Evolutionary conservation across 2,329 filamentous ascomycete species (phyloP).

Genomic region (Venturiaceae sp.): DNA sequence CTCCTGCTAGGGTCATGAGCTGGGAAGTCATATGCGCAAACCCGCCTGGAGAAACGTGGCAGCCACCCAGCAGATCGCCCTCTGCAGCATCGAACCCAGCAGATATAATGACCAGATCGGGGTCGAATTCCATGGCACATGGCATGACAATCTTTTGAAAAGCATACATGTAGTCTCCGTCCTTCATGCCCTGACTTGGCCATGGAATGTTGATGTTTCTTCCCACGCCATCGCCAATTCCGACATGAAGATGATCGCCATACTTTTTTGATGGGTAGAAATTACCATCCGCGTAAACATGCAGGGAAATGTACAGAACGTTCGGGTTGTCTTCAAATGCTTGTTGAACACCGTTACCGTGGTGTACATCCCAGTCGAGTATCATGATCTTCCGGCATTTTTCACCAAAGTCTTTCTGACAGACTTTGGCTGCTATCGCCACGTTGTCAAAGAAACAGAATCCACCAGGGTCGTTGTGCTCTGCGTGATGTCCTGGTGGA

Average conservation of each 20-base stretch:
- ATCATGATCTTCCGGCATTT: slow-evolving; percentile 82
- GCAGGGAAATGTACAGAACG: slow-evolving; percentile 88
- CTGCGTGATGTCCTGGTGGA: slow-evolving; percentile 91
- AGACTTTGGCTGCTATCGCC: slow-evolving; percentile 80
- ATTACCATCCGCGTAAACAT: slow-evolving; percentile 71
- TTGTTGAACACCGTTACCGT: slow-evolving; percentile 88
- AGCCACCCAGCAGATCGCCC: slow-evolving; percentile 86
- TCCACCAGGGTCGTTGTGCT: slow-evolving; percentile 75
- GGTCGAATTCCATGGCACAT: slow-evolving; percentile 85
- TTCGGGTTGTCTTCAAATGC: slow-evolving; percentile 94
- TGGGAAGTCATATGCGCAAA: slow-evolving; percentile 99
- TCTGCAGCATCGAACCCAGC: slow-evolving; percentile 94
- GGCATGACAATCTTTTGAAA: slow-evolving; percentile 97
- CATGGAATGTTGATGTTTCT: slow-evolving; percentile 62
- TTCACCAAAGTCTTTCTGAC: slow-evolving; percentile 71
- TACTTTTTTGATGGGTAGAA: slow-evolving; percentile 69
- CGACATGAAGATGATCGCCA: slow-evolving; percentile 51
- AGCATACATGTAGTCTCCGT: slow-evolving; percentile 92
- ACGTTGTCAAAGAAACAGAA: slow-evolving; percentile 99
- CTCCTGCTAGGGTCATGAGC: slow-evolving; percentile 88
- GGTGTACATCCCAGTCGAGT: slow-evolving; percentile 77
- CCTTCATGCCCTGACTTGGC: slow-evolving; percentile 70
- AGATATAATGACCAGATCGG: slow-evolving; percentile 89
- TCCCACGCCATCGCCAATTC: slow-evolving; percentile 46
- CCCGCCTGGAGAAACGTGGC: slow-evolving; percentile 81